Percentiles rank a stretch among this genome's conserved stretches.
phyloP scores from a whole-genome alignment of 2,329 filamentous ascomycete species.

The Bipolaris cookei region DNA sequence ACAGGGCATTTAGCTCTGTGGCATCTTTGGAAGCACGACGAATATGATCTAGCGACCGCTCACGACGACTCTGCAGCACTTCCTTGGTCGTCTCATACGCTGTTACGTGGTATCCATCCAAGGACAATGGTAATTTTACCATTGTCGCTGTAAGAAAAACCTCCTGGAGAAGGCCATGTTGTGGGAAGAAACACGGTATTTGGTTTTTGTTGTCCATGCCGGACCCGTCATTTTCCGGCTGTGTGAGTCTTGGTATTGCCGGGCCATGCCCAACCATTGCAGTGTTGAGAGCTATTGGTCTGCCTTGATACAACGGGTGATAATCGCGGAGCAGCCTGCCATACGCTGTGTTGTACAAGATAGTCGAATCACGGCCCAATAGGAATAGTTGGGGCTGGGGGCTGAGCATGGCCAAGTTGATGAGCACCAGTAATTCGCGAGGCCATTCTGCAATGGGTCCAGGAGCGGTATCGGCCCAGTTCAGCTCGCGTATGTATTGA shows the following conservation, averaged over 20 bases:
- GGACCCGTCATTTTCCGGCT: not conserved
- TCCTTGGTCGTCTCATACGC: not conserved
- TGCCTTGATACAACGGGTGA: slow-evolving; percentile 6
- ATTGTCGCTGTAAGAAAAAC: slow-evolving; percentile 7
- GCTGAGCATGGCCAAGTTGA: slow-evolving; percentile 6
- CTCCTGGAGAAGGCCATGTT: slow-evolving; percentile 1
- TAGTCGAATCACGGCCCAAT: slow-evolving; percentile 3
- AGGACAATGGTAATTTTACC: slow-evolving; percentile 3
- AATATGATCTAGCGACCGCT: slow-evolving; percentile 1
- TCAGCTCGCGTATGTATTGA: slow-evolving; percentile 2
- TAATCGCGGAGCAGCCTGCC: slow-evolving; percentile 5
- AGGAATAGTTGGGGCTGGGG: slow-evolving; percentile 6
- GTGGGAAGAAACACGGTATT: slow-evolving; percentile 3
- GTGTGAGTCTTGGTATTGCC: not conserved
- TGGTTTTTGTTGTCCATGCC: not conserved
- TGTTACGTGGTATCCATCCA: slow-evolving; percentile 4
- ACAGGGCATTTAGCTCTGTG: not conserved
- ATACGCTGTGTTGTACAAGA: slow-evolving; percentile 9
- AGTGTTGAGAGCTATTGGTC: slow-evolving; percentile 3
- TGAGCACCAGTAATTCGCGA: slow-evolving; percentile 5
- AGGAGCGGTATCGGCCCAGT: slow-evolving; percentile 6
- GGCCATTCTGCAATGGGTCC: slow-evolving; percentile 7
- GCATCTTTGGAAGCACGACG: slow-evolving; percentile 4
- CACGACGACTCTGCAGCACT: not conserved
- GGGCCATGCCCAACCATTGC: slow-evolving; percentile 3